Evolutionary conservation across 2,329 filamentous ascomycete genomes (phyloP).

Genomic region (Colletotrichum australisinense): DNA sequence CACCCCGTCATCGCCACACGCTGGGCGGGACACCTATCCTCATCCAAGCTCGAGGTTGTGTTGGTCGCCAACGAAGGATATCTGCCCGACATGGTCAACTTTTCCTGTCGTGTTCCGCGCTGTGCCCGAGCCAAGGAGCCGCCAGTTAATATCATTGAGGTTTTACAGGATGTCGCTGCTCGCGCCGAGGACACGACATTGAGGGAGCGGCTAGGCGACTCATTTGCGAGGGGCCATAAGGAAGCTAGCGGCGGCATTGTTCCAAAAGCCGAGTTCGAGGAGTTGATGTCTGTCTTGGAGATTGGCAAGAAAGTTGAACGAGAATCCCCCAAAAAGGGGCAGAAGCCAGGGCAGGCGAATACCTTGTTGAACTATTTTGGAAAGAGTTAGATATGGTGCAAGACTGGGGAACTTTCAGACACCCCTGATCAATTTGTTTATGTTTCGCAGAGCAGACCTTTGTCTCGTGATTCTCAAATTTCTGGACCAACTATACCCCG

Average conservation of each 20-base stretch:
- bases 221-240: constrained; percentile 74
- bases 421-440: too few relatives aligned
- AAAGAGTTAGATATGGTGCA: constrained; percentile 43
- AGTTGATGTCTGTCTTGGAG: constrained; percentile 69
- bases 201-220: constrained; percentile 66
- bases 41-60: constrained; percentile 70
- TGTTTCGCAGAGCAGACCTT: too few relatives aligned
- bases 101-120: constrained; percentile 72
- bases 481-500: neutral
- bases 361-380: constrained; percentile 67
- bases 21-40: constrained; percentile 72
- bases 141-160: constrained; percentile 72
- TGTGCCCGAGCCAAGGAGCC: constrained; percentile 64
- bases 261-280: constrained; percentile 70
- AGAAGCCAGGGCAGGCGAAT: constrained; percentile 58
- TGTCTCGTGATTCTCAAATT: too few relatives aligned
- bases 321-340: constrained; percentile 40
- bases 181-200: constrained; percentile 50
- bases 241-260: constrained; percentile 75
- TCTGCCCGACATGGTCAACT: constrained; percentile 71
- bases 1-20: constrained; percentile 76
- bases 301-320: constrained; percentile 64
- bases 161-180: constrained; percentile 62
- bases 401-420: too few relatives aligned
- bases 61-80: constrained; percentile 77